These are phyloP conservation scores for Trichoderma sp. DNA, from an alignment of 2,329 filamentous ascomycete species.

Conservation along the genomic window DNA sequence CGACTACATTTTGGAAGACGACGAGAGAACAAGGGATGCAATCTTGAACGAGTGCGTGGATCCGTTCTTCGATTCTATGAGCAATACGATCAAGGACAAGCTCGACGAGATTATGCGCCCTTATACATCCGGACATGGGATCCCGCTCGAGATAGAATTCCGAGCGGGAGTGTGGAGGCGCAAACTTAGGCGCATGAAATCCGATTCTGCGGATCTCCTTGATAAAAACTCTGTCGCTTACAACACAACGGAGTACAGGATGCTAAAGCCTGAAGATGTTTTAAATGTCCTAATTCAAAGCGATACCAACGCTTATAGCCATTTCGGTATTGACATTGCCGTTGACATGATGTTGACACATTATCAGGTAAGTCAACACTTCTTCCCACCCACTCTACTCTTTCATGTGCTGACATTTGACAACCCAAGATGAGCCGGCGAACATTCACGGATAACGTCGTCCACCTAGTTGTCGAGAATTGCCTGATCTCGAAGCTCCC, in stretches of 20 bases:
- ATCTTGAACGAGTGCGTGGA: background rate
- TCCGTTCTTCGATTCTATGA: background rate
- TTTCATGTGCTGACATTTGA: background rate
- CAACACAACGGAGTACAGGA: background rate
- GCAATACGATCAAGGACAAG: background rate
- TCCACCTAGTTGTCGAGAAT: conserved; percentile 12
- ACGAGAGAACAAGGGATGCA: conserved; percentile 1
- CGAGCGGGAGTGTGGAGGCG: background rate
- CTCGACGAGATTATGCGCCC: background rate
- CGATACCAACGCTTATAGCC: background rate
- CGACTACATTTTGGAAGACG: conserved; percentile 31
- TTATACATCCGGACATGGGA: background rate
- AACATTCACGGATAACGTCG: conserved; percentile 12
- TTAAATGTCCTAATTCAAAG: background rate
- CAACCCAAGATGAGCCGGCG: background rate
- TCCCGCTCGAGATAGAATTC: background rate
- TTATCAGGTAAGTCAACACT: background rate
- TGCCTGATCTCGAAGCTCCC: background rate
- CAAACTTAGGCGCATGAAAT: background rate
- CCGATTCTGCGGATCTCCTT: background rate
- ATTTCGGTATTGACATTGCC: background rate
- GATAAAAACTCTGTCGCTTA: background rate
- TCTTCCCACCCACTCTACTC: background rate
- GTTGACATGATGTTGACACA: conserved; percentile 12
- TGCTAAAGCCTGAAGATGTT: background rate